A percentile compares a stretch with the other conserved stretches of the same genome.
Conservation (phyloP, 2,329 filamentous ascomycete genomes). For the Xylariomycetidae sp. region DNA sequence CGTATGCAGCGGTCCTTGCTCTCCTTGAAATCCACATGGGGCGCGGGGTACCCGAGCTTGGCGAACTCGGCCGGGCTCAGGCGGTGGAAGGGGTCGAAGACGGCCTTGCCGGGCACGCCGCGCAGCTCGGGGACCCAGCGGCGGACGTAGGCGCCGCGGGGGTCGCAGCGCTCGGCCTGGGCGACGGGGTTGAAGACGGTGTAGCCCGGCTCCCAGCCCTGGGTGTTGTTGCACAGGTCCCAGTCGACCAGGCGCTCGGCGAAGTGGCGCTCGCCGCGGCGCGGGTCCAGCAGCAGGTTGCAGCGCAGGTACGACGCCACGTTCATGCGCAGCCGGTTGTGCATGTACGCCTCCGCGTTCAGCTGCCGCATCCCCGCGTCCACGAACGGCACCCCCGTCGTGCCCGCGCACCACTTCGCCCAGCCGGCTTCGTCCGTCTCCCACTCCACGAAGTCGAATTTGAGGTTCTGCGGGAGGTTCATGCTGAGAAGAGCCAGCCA, state of each 20-base stretch:
- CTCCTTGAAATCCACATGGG: constrained; percentile 56
- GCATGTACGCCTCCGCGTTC: constrained; percentile 53
- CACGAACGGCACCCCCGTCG: constrained; percentile 59
- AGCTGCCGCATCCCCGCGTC: constrained; percentile 64
- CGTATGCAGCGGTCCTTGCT: constrained; percentile 52
- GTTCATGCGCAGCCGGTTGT: constrained; percentile 62
- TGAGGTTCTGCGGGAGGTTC: constrained; percentile 68
- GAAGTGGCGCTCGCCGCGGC: constrained; percentile 58
- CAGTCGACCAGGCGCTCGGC: constrained; percentile 58
- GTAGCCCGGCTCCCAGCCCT: constrained; percentile 68
- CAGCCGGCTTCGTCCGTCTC: constrained; percentile 55
- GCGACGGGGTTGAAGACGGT: constrained; percentile 64
- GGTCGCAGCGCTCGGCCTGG: constrained; percentile 64
- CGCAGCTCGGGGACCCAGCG: constrained; percentile 58
- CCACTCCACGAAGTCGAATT: constrained; percentile 63
- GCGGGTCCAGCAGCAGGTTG: constrained; percentile 60
- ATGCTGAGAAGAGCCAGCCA: no score
- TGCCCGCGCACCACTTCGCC: constrained; percentile 53
- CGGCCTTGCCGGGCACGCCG: constrained; percentile 48
- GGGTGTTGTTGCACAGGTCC: constrained; percentile 57
- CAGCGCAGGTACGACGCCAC: constrained; percentile 59
- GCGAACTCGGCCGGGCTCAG: constrained; percentile 42
- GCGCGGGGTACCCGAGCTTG: constrained; percentile 53
- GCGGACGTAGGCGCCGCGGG: constrained; percentile 59
- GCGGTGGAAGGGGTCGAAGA: constrained; percentile 60